Base-by-base conservation (phyloP, 2,329 filamentous ascomycete species). In the Zopfia rhizophila region DNA sequence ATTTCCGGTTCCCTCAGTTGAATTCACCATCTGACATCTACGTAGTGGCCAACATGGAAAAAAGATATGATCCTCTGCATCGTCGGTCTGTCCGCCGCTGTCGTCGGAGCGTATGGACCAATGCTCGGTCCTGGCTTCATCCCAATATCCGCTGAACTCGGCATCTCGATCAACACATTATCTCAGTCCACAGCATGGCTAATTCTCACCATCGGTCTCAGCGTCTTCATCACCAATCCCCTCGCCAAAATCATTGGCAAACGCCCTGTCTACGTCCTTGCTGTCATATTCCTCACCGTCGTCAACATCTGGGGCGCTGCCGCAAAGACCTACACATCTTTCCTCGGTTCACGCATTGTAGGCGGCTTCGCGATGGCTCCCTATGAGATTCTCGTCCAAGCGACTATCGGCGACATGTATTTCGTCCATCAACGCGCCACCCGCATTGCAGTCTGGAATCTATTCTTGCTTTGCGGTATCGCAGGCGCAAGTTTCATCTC, bases 81-180 rank as follows among this genome's bases (percentile, higher is more conserved):
- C 16, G 38, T 41, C 13, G 38, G 47, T 22, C 68, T 80, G 33
- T 72, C 73, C 0, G 76, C 78, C 1, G 74, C 72, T 5, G 74
- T 81, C 0, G 76, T 80, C 3, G 78, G 78, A 23, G 78, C 78
- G 2, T 81, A 78, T 48, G 78, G 78, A 1, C 78, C 78, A 1
- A 80, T 81, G 78, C 72, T 80, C 4, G 74, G 72, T 1, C 77
- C 78, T 3, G 77, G 78, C 2, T 79, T 81, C 46, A 72, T 78
- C 16, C 64, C 74, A 24, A 75, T 82, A 27, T 67, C 78, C 0
- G 61, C 61, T 4, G 65, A 75, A 25, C 69, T 80, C 4, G 53
- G 69, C 36, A 76, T 80, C 46, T 72, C 70, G 2, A 65, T 79
- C 48, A 72, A 73, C 24, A 70, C 65, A 1, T 66, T 81, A 4